Evolutionary conservation across 2,329 filamentous ascomycete species (phyloP), one percentile per base, ranked within the genome.

Genomic region (Diaporthe eres): DNA sequence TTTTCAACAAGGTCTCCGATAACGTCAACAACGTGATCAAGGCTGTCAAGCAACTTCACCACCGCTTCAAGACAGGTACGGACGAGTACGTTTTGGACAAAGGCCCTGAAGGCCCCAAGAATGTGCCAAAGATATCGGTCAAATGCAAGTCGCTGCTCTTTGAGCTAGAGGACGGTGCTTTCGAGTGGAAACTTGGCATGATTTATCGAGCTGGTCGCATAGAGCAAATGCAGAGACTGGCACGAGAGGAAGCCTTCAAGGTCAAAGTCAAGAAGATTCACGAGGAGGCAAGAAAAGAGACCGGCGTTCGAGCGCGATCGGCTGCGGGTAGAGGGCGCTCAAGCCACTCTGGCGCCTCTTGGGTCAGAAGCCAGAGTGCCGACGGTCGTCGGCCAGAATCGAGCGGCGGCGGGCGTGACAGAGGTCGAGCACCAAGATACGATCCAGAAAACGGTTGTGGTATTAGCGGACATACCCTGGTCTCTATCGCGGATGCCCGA

Each of bases 171-270:
- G 97, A 99, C 82, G 96, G 97, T 68, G 93, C 95, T 0, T 99
- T 99, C 81, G 97, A 99, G 83, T 99, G 96, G 94, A 98, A 98
- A 82, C 87, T 99, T 13, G 95, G 96, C 22, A 92, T 95, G 81
- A 99, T 99, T 71, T 99, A 98, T 83, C 92, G 96, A 44, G 92
- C 95, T 61, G 97, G 97, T 0, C 89, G 96, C 28, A 87, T 96
- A 74, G 97, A 99, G 83, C 96, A 98, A 84, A 93, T 93, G 82
- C 97, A 98, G 83, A 91, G 97, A 28, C 87, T 98, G 73, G 96
- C 96, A 6, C 92, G 97, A 58, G 95, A 98, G 82, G 95, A 98
- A 78, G 96, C 96, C 0, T 98, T 97, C 84, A 88, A 92, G 19
- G 87, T 98, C 76, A 99, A 99, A 83, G 90, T 94, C 19, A 97